Conservation (phyloP, 352 stramenopile genomes). For the Plasmopara muralis region DNA sequence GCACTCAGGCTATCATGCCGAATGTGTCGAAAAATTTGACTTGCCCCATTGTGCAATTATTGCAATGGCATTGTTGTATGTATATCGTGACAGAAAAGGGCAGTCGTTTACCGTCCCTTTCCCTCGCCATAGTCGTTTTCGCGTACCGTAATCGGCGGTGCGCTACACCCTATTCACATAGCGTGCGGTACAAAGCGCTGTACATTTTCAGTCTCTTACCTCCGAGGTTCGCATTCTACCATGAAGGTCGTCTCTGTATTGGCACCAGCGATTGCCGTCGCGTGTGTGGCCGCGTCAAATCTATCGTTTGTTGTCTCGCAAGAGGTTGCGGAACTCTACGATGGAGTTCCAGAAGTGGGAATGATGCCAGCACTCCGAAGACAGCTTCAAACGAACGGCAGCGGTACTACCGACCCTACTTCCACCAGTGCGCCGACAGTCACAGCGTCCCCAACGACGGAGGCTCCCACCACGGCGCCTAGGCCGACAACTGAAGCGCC, state of each 20-base stretch:
- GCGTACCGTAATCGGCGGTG: conserved; percentile 21
- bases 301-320: not conserved
- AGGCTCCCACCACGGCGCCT: not conserved
- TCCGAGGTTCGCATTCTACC: conserved; percentile 4
- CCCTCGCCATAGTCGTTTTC: not conserved
- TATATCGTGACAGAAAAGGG: not conserved
- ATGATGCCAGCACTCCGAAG: conserved; percentile 16
- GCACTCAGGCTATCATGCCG: not conserved
- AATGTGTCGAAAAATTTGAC: not conserved
- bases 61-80: not conserved
- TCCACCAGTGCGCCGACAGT: not conserved
- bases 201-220: conserved; percentile 12
- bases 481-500: conserved; percentile 2
- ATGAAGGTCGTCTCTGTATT: conserved; percentile 39
- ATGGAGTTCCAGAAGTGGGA: conserved; percentile 17
- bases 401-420: not conserved
- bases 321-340: not conserved
- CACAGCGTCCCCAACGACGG: conserved; percentile 2
- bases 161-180: not conserved
- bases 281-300: conserved; percentile 17
- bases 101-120: conserved; percentile 15
- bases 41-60: not conserved
- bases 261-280: conserved; percentile 16
- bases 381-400: conserved; percentile 19
- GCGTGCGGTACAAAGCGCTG: conserved; percentile 5